phyloP scores from a whole-genome alignment of 2,329 filamentous ascomycete genomes.

The Hypoxylon sp. region DNA sequence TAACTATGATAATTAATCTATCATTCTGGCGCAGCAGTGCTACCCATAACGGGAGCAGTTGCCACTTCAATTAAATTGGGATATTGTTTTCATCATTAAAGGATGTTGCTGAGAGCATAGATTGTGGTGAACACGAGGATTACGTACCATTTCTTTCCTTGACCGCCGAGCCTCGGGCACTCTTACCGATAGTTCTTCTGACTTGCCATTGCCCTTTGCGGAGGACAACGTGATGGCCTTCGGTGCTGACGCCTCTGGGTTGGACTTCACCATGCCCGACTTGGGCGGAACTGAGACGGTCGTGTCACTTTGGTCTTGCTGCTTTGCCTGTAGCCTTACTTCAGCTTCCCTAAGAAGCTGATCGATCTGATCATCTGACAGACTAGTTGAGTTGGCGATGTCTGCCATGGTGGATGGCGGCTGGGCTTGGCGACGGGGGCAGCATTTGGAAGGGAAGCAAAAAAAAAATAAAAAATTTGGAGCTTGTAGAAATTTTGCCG shows the following conservation, averaged over 20 bases:
- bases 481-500: constrained; percentile 7
- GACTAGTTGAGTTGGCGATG: constrained; percentile 50
- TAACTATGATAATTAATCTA: constrained; percentile 72
- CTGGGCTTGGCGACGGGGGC: constrained; percentile 16
- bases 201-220: constrained; percentile 23
- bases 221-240: constrained; percentile 14
- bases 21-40: constrained; percentile 71
- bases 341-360: constrained; percentile 71
- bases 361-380: constrained; percentile 70
- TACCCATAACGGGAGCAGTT: constrained; percentile 81
- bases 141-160: constrained; percentile 46
- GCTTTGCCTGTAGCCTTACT: constrained; percentile 54
- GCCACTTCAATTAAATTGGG: constrained; percentile 79
- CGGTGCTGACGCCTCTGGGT: constrained; percentile 14
- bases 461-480: constrained; percentile 14
- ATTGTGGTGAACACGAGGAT: not conserved
- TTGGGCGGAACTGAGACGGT: constrained; percentile 46
- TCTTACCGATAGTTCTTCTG: constrained; percentile 40
- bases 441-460: not conserved
- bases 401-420: constrained; percentile 38
- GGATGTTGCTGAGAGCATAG: constrained; percentile 18
- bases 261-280: constrained; percentile 38
- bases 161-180: constrained; percentile 40
- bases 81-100: constrained; percentile 78
- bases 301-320: constrained; percentile 37